Evolutionary conservation across 768 basidiomycete species (phyloP).

Genomic region (Mycena kentingensis): DNA sequence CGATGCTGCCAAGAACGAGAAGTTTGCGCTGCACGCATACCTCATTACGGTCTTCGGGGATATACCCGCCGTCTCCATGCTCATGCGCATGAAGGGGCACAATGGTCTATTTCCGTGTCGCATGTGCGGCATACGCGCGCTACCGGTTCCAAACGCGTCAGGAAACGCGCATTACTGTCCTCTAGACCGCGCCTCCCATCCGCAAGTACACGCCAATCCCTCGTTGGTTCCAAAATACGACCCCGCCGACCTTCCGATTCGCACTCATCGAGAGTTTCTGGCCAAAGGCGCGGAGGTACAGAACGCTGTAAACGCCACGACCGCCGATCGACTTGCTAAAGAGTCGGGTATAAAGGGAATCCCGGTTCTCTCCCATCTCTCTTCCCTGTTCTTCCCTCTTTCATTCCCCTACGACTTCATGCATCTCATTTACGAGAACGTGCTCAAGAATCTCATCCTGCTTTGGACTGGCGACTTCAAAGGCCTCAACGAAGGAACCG

Average conservation of each 20-base stretch:
- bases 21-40: conserved; percentile 32
- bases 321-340: conserved; percentile 20
- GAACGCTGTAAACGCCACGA: conserved; percentile 11
- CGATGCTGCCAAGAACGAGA: conserved; percentile 16
- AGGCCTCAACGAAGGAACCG: conserved; percentile 29
- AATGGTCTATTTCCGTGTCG: conserved; percentile 38
- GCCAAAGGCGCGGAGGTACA: conserved; percentile 21
- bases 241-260: conserved; percentile 20
- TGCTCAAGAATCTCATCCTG: no score
- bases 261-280: conserved; percentile 13
- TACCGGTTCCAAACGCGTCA: conserved; percentile 16
- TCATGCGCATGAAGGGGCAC: conserved; percentile 39
- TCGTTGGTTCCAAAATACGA: conserved; percentile 22
- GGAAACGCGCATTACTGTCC: conserved; percentile 26
- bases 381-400: conserved; percentile 35
- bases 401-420: conserved; percentile 49
- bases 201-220: not conserved
- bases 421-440: no score
- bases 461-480: no score
- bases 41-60: conserved; percentile 33
- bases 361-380: conserved; percentile 32
- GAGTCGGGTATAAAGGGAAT: conserved; percentile 37
- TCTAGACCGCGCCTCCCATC: conserved; percentile 15
- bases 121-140: conserved; percentile 32
- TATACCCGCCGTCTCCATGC: conserved; percentile 28